Conservation (phyloP, 163 green algal species). For the Scenedesmus sp. region DNA sequence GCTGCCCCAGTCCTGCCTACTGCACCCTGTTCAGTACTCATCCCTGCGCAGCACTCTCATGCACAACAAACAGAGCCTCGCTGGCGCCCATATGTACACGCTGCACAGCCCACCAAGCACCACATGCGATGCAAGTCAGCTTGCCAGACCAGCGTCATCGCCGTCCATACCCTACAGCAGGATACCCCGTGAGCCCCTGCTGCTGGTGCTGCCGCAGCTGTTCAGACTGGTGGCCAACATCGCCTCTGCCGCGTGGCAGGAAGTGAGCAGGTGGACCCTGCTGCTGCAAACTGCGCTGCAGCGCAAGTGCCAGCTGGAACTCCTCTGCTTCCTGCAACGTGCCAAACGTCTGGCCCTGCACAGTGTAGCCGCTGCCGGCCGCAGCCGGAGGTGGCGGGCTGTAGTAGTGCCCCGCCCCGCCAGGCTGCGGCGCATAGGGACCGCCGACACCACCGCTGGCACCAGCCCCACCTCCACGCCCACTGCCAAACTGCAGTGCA, state of each 20-base stretch:
- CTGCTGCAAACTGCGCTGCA: slow-evolving; percentile 49
- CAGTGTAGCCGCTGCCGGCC: slow-evolving; percentile 19
- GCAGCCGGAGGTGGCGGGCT: not conserved
- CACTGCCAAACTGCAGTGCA: slow-evolving; percentile 16
- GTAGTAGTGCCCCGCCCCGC: not conserved
- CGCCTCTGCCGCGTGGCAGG: not conserved
- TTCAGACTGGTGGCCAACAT: not conserved
- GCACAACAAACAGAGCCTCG: not conserved
- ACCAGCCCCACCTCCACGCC: not conserved
- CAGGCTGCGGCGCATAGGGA: not conserved
- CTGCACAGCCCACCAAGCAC: not conserved
- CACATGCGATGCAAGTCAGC: not conserved
- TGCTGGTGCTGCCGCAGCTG: slow-evolving; percentile 12
- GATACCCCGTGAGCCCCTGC: slow-evolving; percentile 13
- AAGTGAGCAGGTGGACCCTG: slow-evolving; percentile 3
- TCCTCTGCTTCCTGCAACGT: slow-evolving; percentile 48
- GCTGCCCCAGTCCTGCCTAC: not conserved
- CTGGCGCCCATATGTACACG: not conserved
- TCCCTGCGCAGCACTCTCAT: not conserved
- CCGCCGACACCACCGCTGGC: not conserved
- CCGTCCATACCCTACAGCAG: not conserved
- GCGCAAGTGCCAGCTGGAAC: slow-evolving; percentile 37
- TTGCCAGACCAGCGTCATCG: not conserved
- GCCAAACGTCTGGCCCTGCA: slow-evolving; percentile 33
- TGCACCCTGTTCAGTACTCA: not conserved